These are phyloP conservation scores for Chalaropsis ovoidea DNA, from an alignment of 2,329 filamentous ascomycete species.

Conservation along the genomic window DNA sequence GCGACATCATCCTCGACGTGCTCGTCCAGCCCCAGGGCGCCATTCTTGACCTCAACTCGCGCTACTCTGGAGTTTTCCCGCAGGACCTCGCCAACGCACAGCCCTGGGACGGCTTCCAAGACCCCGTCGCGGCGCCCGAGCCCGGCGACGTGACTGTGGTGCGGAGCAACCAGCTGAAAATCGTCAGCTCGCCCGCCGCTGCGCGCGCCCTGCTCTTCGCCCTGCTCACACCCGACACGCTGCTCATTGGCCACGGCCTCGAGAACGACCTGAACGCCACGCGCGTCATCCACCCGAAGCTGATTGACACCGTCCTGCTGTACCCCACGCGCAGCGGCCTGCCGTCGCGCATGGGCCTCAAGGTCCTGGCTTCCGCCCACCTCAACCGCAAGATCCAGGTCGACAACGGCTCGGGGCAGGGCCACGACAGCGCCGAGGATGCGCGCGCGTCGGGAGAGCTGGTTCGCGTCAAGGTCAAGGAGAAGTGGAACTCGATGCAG, in stretches of 20 bases:
- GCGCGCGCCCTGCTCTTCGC: constrained; percentile 71
- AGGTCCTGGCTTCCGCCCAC: constrained; percentile 57
- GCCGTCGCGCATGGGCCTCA: constrained; percentile 69
- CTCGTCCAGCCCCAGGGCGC: constrained; percentile 76
- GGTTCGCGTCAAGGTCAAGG: constrained; percentile 58
- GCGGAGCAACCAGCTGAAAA: constrained; percentile 44
- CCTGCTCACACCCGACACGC: constrained; percentile 63
- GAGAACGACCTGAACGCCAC: constrained; percentile 89
- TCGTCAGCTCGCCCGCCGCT: constrained; percentile 62
- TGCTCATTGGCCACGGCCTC: constrained; percentile 82
- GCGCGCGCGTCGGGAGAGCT: constrained; percentile 81
- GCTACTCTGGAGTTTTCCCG: constrained; percentile 76
- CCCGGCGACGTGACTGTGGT: constrained; percentile 29
- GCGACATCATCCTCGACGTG: constrained; percentile 66
- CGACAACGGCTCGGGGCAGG: constrained; percentile 38
- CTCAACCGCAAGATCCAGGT: constrained; percentile 72
- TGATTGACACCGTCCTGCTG: constrained; percentile 77
- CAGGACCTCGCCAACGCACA: constrained; percentile 64
- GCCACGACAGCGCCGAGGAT: constrained; percentile 86
- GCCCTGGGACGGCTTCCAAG: constrained; percentile 39
- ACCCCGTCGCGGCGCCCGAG: constrained; percentile 28
- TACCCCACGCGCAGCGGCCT: constrained; percentile 70
- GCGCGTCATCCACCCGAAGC: constrained; percentile 70
- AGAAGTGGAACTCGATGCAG: constrained; percentile 60
- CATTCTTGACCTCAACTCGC: constrained; percentile 80